These are phyloP conservation scores for Cyberlindnera xishuangbannaensis DNA, from an alignment of 805 yeast species.

Conservation along the genomic window DNA sequence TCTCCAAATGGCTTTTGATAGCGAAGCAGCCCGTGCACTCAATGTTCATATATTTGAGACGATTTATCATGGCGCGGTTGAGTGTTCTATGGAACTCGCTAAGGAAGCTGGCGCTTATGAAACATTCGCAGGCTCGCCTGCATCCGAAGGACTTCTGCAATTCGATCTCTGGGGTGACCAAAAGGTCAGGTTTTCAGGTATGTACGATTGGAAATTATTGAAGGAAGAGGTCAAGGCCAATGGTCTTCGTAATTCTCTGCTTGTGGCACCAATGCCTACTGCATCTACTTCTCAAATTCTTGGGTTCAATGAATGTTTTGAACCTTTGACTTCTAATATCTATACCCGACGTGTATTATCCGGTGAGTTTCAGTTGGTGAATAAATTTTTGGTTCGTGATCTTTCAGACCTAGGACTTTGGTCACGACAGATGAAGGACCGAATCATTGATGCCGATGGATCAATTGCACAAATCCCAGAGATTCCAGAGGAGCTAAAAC, in stretches of 20 bases:
- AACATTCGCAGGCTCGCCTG: constrained; percentile 81
- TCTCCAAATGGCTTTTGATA: constrained; percentile 78
- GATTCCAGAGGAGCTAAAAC: constrained; percentile 71
- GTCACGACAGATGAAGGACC: constrained; percentile 73
- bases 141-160: constrained; percentile 77
- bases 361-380: constrained; percentile 92
- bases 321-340: constrained; percentile 90
- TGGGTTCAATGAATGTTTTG: constrained; percentile 93
- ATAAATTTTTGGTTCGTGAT: constrained; percentile 79
- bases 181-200: constrained; percentile 30
- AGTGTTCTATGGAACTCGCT: constrained; percentile 80
- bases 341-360: constrained; percentile 87
- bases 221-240: constrained; percentile 50
- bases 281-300: constrained; percentile 95
- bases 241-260: constrained; percentile 82
- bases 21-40: constrained; percentile 62
- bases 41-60: constrained; percentile 89
- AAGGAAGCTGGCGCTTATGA: constrained; percentile 61
- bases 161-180: constrained; percentile 41
- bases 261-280: constrained; percentile 96
- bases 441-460: constrained; percentile 72
- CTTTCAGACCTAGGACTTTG: constrained; percentile 78
- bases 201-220: constrained; percentile 82
- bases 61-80: constrained; percentile 88
- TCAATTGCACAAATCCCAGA: constrained; percentile 72